These are phyloP conservation scores for Ascochyta pisi DNA, from an alignment of 2,329 filamentous ascomycete species.

Conservation along the genomic window DNA sequence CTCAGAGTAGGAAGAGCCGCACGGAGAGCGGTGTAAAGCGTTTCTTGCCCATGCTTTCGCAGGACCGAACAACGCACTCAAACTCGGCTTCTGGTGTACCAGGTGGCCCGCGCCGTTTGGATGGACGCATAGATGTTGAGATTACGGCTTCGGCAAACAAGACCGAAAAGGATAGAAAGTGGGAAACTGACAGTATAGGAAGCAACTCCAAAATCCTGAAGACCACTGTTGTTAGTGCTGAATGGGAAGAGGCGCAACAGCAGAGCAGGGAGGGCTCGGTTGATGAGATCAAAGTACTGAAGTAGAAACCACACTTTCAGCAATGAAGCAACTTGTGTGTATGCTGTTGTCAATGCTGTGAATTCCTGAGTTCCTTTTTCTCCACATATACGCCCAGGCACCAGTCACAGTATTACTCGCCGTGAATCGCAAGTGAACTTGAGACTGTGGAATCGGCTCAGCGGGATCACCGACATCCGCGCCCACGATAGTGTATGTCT, in stretches of 20 bases:
- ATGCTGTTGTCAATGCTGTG: background rate
- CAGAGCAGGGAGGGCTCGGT: constrained; percentile 23
- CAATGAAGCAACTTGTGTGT: background rate
- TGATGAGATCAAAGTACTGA: constrained; percentile 35
- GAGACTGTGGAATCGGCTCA: background rate
- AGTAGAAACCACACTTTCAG: background rate
- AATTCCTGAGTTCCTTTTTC: background rate
- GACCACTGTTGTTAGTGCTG: constrained; percentile 45
- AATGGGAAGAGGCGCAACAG: constrained; percentile 41
- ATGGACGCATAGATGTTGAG: constrained; percentile 42
- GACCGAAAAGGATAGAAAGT: constrained; percentile 30
- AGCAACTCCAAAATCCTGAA: constrained; percentile 46
- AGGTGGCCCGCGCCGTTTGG: constrained; percentile 38
- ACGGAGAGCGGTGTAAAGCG: constrained; percentile 32
- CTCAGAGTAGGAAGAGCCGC: constrained; percentile 26
- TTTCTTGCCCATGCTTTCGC: constrained; percentile 40
- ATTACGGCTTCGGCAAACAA: constrained; percentile 33
- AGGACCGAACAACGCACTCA: constrained; percentile 35
- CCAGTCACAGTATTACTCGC: background rate
- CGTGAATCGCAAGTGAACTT: background rate
- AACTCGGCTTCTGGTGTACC: constrained; percentile 46
- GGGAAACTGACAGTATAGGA: constrained; percentile 44
- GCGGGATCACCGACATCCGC: background rate
- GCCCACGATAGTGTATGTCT: background rate
- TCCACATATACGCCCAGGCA: background rate